phyloP scores from a whole-genome alignment of 768 basidiomycete species.

The Podaxis sp. region DNA sequence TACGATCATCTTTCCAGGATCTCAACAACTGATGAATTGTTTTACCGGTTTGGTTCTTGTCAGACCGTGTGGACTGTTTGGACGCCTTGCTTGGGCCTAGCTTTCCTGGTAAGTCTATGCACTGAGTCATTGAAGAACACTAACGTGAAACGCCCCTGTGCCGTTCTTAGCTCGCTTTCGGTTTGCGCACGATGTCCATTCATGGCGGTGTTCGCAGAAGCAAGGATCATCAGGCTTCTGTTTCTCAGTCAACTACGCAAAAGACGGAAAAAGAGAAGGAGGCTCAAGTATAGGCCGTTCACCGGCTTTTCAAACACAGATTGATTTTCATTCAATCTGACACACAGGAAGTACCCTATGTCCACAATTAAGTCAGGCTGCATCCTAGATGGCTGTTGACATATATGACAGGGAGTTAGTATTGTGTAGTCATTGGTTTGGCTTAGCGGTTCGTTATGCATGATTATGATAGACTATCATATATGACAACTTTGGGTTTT shows the following conservation, averaged over 20 bases:
- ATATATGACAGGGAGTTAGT: neutral
- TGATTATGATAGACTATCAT: neutral
- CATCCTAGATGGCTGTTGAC: too few species aligned
- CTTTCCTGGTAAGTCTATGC: conserved; percentile 50
- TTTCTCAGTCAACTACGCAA: conserved; percentile 21
- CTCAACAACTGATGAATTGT: conserved; percentile 13
- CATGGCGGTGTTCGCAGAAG: neutral
- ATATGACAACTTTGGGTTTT: neutral
- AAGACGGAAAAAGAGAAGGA: conserved; percentile 13
- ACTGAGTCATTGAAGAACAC: neutral
- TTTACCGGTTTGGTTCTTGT: conserved; percentile 1
- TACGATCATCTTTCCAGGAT: conserved; percentile 29
- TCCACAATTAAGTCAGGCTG: neutral
- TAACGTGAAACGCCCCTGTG: conserved; percentile 12
- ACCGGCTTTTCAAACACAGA: neutral
- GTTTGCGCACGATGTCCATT: conserved; percentile 31
- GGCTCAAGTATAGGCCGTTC: conserved; percentile 3
- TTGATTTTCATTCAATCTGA: neutral
- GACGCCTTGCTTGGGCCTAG: conserved; percentile 64
- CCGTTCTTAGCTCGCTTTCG: conserved; percentile 37
- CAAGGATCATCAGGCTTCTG: conserved; percentile 15
- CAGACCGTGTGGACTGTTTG: conserved; percentile 77
- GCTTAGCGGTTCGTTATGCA: neutral
- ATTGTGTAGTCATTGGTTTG: neutral
- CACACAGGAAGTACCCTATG: neutral